Base-by-base conservation (phyloP, 805 yeast genomes). In the Candida andamanensis region DNA sequence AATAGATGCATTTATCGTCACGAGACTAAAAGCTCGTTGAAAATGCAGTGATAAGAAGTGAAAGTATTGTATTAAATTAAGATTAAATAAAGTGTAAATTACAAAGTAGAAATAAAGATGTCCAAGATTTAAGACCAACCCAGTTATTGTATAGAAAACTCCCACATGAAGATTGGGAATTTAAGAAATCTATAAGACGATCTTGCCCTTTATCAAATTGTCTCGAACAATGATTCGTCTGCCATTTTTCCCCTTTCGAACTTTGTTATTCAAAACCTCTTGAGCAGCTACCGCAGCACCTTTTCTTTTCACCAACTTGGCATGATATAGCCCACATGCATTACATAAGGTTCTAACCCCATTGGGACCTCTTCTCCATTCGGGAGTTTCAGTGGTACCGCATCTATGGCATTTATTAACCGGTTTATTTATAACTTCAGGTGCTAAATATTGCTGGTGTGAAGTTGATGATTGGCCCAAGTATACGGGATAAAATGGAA, bases 201-300 rank as follows among this genome's bases (percentile, higher is more conserved):
- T n/a, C n/a, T n/a, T n/a, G n/a, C n/a, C n/a, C n/a, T n/a, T n/a
- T n/a, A n/a, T 19, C 6, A 28, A 8, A 28, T 49, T 52, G 37
- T 58, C 56, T 42, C 59, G 58, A 26, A 63, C 51, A 16, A 56
- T 48, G 15, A 63, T 58, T 31, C 71, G 47, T 29, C 69, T 41
- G 6, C 71, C 71, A 39, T 64, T 64, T 44, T 63, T 64, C 11
- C 69, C 69, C 42, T 63, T 64, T 40, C 58, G 56, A 10, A 64
- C 71, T 47, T 58, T 62, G 36, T 58, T 59, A 43, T 62, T 60
- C 38, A 64, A 59, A 6, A 64, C 68, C 41, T 64, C 70, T 42
- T 57, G 60, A 21, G 69, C 69, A 15, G 81, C 78, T 26, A 62
- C 60, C 4, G 56, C 66, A 27, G 67, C 69, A 9, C 85, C 85